Evolutionary conservation across 768 basidiomycete genomes (phyloP).

Genomic region (Russula olivacea): DNA sequence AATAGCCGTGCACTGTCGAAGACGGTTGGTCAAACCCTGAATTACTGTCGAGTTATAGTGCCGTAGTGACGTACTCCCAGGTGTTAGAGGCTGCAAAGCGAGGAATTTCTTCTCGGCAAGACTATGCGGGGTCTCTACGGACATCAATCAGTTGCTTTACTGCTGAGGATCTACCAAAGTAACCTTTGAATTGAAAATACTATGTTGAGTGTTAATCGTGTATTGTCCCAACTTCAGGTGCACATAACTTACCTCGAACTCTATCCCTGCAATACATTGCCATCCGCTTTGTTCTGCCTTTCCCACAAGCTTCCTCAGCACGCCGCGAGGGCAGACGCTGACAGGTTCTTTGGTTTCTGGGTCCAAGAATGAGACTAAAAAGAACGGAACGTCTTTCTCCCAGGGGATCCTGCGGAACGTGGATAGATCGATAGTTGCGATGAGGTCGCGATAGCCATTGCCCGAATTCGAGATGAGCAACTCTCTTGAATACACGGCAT

Average conservation of each 20-base stretch:
- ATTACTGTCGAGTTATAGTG: background rate
- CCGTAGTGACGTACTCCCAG: constrained; percentile 67
- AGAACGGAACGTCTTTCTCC: constrained; percentile 90
- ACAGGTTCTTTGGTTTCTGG: constrained; percentile 77
- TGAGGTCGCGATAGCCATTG: constrained; percentile 89
- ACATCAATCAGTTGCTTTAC: constrained; percentile 5
- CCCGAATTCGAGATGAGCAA: constrained; percentile 84
- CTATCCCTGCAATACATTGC: constrained; percentile 77
- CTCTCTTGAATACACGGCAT: constrained; percentile 76
- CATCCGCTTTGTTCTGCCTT: constrained; percentile 45
- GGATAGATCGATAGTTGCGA: constrained; percentile 80
- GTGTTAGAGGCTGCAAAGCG: constrained; percentile 72
- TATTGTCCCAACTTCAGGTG: background rate
- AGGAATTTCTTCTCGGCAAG: constrained; percentile 73
- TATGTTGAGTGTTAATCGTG: constrained; percentile 29
- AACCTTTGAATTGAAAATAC: constrained; percentile 92
- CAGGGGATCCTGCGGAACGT: constrained; percentile 87
- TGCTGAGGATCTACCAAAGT: background rate
- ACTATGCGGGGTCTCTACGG: constrained; percentile 71
- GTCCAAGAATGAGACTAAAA: constrained; percentile 85
- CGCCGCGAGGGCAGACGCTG: constrained; percentile 80
- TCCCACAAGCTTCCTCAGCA: constrained; percentile 54
- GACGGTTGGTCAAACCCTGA: background rate
- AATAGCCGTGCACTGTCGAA: constrained; percentile 89
- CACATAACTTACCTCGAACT: constrained; percentile 83